Evolutionary conservation across 2,329 filamentous ascomycete species (phyloP), one percentile per base, ranked within the genome.

Genomic region (Epichloe bromicola): DNA sequence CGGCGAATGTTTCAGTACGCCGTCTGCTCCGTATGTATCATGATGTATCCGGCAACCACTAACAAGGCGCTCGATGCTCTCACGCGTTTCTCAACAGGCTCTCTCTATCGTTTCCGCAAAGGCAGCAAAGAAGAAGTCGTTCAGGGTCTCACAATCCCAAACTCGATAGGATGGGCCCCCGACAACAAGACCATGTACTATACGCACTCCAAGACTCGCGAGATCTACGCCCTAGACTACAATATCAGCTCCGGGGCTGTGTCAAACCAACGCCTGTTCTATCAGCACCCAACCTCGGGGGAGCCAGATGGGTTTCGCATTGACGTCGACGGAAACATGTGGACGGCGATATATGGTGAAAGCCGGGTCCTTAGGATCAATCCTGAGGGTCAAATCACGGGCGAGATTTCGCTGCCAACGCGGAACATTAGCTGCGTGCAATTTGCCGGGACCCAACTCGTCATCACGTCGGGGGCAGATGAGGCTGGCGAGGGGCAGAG

Each of bases 341-440:
- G 91, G 90, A 83, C 86, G 54, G 86, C 88, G 7, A 74, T 93
- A n/a, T 93, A 88, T 63, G 88, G 88, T 50, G 86, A 85, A 55
- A 73, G 78, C 53, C 78, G 80, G 54, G 86, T 95, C 23, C 70
- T 95, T 57, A 80, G 85, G 64, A 83, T 95, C 61, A 80, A 77
- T 46, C 79, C 82, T 4, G 66, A 76, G 48, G 88, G 88, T 3
- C 71, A 82, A 60, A 68, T 95, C 33, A 73, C 90, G 5, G 88
- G 86, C 6, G 79, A 88, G 69, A 74, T 96, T 56, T 74, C 71
- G 51, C 70, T 94, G 56, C 88, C 89, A 4, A 94, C 89, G 12
- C 75, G 76, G 54, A 86, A 88, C 66, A 79, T 88, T 56, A 93
- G 88, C 7, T 95, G 89, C 67, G 80, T 85, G 19, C 81, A 83